Percentiles rank a stretch among this genome's conserved stretches.
Evolutionary conservation across 495 filamentous ascomycete genomes (phyloP).

Genomic region (Daldinia caldariorum): DNA sequence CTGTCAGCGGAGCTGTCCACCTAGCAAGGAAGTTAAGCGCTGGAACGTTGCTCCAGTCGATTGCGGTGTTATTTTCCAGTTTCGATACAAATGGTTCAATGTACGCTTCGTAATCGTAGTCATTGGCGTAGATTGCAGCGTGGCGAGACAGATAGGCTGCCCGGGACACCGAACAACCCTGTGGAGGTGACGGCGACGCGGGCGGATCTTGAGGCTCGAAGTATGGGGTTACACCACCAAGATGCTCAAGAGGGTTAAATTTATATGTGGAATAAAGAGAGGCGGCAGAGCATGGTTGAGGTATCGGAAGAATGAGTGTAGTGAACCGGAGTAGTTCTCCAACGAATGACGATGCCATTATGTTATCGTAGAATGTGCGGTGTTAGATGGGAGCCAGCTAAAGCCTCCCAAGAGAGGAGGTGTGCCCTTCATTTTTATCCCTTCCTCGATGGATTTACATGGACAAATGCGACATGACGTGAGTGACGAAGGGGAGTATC

Average conservation of each 20-base stretch:
- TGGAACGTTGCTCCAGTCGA: conserved; percentile 52
- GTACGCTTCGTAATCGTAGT: conserved; percentile 59
- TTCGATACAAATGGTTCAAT: conserved; percentile 59
- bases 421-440: neutral
- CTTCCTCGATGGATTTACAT: neutral
- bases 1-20: conserved; percentile 55
- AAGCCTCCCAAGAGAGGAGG: neutral
- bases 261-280: conserved; percentile 50
- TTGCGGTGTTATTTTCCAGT: conserved; percentile 52
- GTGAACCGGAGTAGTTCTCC: conserved; percentile 32
- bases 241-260: conserved; percentile 60
- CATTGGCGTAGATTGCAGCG: conserved; percentile 61
- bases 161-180: conserved; percentile 54
- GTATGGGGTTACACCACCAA: conserved; percentile 59
- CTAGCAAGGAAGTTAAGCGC: conserved; percentile 52
- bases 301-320: conserved; percentile 23
- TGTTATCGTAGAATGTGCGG: conserved; percentile 5
- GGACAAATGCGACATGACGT: neutral
- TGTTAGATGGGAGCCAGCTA: neutral
- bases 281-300: conserved; percentile 37
- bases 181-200: conserved; percentile 47
- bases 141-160: conserved; percentile 59
- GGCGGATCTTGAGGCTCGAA: conserved; percentile 60
- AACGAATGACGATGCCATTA: conserved; percentile 34
- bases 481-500: neutral